phyloP scores from a whole-genome alignment of 768 basidiomycete species.

The Mycena alexandri region DNA sequence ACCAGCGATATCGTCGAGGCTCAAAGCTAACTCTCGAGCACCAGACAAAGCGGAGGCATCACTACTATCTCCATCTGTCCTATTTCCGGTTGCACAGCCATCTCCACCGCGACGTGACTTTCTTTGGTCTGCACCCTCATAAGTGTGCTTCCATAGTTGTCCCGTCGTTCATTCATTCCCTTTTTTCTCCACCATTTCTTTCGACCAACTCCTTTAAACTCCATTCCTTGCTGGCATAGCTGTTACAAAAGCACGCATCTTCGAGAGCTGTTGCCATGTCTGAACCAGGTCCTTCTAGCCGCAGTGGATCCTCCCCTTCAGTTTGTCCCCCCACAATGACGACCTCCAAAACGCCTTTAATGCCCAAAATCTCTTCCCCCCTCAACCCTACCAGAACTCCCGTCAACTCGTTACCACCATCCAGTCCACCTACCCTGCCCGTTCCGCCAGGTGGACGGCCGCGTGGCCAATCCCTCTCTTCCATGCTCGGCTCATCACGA shows the following conservation, averaged over 20 bases:
- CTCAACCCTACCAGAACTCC: conserved; percentile 33
- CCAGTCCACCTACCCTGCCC: conserved; percentile 29
- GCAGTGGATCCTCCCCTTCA: conserved; percentile 24
- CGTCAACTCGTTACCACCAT: conserved; percentile 25
- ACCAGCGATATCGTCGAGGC: background rate
- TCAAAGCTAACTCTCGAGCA: background rate
- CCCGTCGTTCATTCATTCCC: conserved; percentile 27
- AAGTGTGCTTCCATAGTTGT: conserved; percentile 26
- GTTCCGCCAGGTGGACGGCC: conserved; percentile 20
- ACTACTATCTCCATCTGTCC: conserved; percentile 20
- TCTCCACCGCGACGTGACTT: conserved; percentile 29
- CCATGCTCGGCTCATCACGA: conserved; percentile 5
- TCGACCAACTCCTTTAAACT: conserved; percentile 7
- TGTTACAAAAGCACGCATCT: conserved; percentile 21
- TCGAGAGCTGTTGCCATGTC: conserved; percentile 25
- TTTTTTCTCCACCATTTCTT: conserved; percentile 18
- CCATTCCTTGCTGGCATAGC: conserved; percentile 25
- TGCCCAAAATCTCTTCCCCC: conserved; percentile 32
- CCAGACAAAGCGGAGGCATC: conserved; percentile 21
- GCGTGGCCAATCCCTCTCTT: conserved; percentile 32
- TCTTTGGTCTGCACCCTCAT: conserved; percentile 4
- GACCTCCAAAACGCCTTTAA: conserved; percentile 27
- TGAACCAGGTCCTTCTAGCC: conserved; percentile 13
- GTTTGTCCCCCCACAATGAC: background rate
- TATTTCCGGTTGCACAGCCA: conserved; percentile 22